Evolutionary conservation across 352 stramenopile genomes (phyloP), one percentile per base, ranked within the genome.

Genomic region (Phytopythium montanum): DNA sequence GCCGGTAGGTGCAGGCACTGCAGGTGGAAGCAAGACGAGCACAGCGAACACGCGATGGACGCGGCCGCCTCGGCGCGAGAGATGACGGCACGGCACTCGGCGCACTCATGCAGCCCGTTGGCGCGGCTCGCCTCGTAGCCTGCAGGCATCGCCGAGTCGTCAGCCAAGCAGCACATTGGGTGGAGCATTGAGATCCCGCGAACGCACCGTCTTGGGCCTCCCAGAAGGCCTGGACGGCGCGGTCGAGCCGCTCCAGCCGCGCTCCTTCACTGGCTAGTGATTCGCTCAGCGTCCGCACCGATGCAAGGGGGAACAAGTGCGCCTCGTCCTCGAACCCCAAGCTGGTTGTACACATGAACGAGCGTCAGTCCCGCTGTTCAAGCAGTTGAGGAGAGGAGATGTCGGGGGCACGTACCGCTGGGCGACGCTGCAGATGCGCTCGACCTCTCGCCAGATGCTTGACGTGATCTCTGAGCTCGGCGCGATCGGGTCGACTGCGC

Each of bases 271-370:
- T 36, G n/a, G 70, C 57, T 3, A 88, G 53, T 23, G 42, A 42
- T 0, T 25, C 12, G 28, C 81, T 52, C 46, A 90, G 80, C 2
- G 61, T 57, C 19, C 73, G 52, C 5, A 88, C 33, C 1, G 68
- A 76, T 26, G 67, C 70, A 21, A 92, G 65, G 12, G 82, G 78
- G 48, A 79, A 90, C 18, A 92, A 67, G 53, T 92, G 79, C 21
- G 70, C 67, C 64, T 92, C 79, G 29, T 92, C 82, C 51, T 90
- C 76, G 46, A 89, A 90, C 14, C 66, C 41, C 44, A 79, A 62
- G 23, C 78, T 90, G 57, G 39, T 46, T 46, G 3, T 28, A 42
- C 54, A 54, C 1, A 7, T 25, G 39, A 56, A 26, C 29, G 49
- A 28, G 21, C 31, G 50, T 56, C 31, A 56, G 29, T 45, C 31